These are phyloP conservation scores for Calcarisporium arbuscula DNA, from an alignment of 2,329 filamentous ascomycete species.

Conservation along the genomic window DNA sequence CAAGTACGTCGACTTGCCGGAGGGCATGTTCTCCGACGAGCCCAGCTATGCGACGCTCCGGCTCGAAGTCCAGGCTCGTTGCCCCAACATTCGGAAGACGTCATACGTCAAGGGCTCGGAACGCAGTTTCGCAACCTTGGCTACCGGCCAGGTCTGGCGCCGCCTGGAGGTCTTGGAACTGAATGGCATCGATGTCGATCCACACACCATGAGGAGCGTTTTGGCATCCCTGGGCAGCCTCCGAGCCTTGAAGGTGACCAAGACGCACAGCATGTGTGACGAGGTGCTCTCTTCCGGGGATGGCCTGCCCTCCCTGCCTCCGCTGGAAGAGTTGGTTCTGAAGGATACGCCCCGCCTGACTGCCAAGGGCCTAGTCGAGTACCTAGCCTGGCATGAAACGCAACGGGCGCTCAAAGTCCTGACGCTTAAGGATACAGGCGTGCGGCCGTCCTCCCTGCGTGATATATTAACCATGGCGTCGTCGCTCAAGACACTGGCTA, in stretches of 20 bases:
- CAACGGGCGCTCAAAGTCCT: slow-evolving; percentile 59
- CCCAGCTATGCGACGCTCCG: slow-evolving; percentile 66
- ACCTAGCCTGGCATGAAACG: slow-evolving; percentile 57
- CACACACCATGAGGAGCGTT: slow-evolving; percentile 62
- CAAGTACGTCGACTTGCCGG: slow-evolving; percentile 83
- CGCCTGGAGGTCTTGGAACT: slow-evolving; percentile 69
- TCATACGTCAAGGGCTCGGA: slow-evolving; percentile 75
- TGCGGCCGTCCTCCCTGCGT: slow-evolving; percentile 57
- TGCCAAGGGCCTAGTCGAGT: slow-evolving; percentile 60
- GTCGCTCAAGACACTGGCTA: slow-evolving; percentile 49
- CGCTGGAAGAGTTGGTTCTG: slow-evolving; percentile 66
- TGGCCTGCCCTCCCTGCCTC: slow-evolving; percentile 64
- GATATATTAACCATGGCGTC: slow-evolving; percentile 52
- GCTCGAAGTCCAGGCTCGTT: slow-evolving; percentile 77
- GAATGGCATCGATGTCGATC: slow-evolving; percentile 61
- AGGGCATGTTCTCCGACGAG: slow-evolving; percentile 81
- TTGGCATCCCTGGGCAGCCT: slow-evolving; percentile 62
- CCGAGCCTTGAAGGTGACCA: slow-evolving; percentile 66
- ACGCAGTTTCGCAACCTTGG: slow-evolving; percentile 64
- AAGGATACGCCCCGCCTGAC: slow-evolving; percentile 68
- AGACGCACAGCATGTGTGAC: slow-evolving; percentile 66
- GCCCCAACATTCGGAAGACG: slow-evolving; percentile 83
- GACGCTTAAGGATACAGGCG: slow-evolving; percentile 64
- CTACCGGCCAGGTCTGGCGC: slow-evolving; percentile 59
- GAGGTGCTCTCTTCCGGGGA: slow-evolving; percentile 64